Evolutionary conservation across 2,329 filamentous ascomycete species (phyloP), one percentile per base, ranked within the genome.

Genomic region (Thielaviopsis ethacetica): DNA sequence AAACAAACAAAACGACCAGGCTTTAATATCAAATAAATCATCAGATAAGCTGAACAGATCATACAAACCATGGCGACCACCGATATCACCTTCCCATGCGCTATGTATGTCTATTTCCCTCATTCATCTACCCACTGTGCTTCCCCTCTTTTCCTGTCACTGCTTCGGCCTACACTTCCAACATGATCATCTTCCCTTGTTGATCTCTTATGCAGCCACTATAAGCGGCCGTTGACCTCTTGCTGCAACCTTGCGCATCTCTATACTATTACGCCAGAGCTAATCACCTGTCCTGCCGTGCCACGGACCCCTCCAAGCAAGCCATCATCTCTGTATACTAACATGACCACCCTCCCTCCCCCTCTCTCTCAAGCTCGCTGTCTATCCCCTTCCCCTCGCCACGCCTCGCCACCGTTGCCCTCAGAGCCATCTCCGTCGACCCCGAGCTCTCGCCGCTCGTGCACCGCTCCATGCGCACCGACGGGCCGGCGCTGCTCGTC

Each of bases 381-480:
- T 77, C 83, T 65, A 78, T 93, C 61, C 91, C 93, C 52, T 86
- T 97, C 68, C 91, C 91, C 21, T 87, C 84, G 49, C 70, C 83
- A 41, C 85, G 88, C 62, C 82, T 96, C 53, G 90, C 91, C 57
- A 78, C 77, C 53, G 82, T 86, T 54, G 90, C 91, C 51, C 78
- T 88, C 41, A 79, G 80, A 65, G 81, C 89, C 47, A 78, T 97
- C 51, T 76, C 84, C 61, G 91, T 97, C 65, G 93, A 98, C 72
- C 79, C 84, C 62, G 93, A 98, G 69, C 79, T 97, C 55, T 97
- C 91, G 1, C 81, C 86, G 15, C 80, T 93, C 12, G 91, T 97
- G 59, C 79, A 77, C 53, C 83, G 91, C 60, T 75, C 78, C 1
- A 85, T 96, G 63, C 75, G 77, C 49, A 75, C 89, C 27, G 67